phyloP scores from a whole-genome alignment of 768 basidiomycete genomes.

The Tylopilus subfusipes region DNA sequence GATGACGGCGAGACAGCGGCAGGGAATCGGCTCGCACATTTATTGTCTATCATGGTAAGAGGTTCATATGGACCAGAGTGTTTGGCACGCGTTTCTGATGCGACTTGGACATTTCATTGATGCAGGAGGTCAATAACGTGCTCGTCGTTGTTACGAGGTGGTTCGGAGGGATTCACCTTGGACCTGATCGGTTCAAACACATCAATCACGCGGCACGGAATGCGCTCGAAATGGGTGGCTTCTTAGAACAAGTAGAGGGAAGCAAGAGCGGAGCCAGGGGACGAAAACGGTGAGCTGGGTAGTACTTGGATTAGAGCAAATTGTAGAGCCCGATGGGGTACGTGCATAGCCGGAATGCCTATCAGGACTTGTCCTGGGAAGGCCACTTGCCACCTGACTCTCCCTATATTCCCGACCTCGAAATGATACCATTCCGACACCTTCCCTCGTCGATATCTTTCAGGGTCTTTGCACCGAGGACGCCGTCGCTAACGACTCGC shows the following conservation, averaged over 20 bases:
- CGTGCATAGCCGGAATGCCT: neutral
- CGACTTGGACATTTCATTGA: neutral
- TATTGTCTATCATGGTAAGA: slow-evolving; percentile 81
- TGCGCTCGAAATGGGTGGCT: slow-evolving; percentile 84
- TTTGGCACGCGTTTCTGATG: neutral
- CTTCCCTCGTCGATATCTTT: slow-evolving; percentile 17
- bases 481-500: neutral
- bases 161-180: slow-evolving; percentile 89
- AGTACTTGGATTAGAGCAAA: neutral
- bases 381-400: slow-evolving; percentile 5
- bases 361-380: neutral
- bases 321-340: neutral
- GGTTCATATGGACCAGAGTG: neutral
- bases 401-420: neutral
- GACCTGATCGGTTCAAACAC: slow-evolving; percentile 85
- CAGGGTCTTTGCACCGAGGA: slow-evolving; percentile 18
- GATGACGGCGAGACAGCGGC: slow-evolving; percentile 95
- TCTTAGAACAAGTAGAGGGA: slow-evolving; percentile 55
- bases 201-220: slow-evolving; percentile 95
- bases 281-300: slow-evolving; percentile 25
- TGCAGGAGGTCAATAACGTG: slow-evolving; percentile 75
- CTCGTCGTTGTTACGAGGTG: slow-evolving; percentile 91
- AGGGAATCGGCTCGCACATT: slow-evolving; percentile 84
- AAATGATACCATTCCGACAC: slow-evolving; percentile 15
- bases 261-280: slow-evolving; percentile 22